Evolutionary conservation across 2,329 filamentous ascomycete genomes (phyloP).

Genomic region (Huntiella abstrusa): DNA sequence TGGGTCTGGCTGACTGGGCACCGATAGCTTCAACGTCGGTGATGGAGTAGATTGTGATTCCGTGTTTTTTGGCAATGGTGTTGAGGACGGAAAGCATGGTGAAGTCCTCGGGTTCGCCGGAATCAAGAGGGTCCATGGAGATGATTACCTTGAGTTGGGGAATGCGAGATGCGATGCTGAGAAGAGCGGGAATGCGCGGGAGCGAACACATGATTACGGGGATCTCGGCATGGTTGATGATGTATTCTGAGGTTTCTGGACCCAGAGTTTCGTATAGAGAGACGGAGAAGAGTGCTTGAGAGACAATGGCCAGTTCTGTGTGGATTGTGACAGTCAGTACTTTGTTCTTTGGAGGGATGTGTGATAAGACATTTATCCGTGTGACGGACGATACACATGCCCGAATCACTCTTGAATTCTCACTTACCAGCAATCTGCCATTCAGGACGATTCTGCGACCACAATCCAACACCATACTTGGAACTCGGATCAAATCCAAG

Average conservation of each 20-base stretch:
- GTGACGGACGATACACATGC: not conserved
- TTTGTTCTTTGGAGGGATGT: too few species aligned
- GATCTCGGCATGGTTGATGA: constrained; percentile 76
- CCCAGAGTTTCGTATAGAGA: constrained; percentile 94
- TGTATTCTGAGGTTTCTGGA: constrained; percentile 79
- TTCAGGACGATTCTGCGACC: constrained; percentile 71
- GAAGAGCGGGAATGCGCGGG: constrained; percentile 59
- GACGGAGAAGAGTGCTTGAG: constrained; percentile 73
- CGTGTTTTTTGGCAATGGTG: constrained; percentile 52
- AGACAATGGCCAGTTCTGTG: constrained; percentile 65
- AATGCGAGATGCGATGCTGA: constrained; percentile 60
- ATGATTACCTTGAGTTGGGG: constrained; percentile 76
- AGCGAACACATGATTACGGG: constrained; percentile 60
- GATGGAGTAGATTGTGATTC: constrained; percentile 63
- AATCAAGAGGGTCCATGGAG: constrained; percentile 64
- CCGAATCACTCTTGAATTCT: not conserved
- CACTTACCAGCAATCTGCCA: constrained; percentile 60
- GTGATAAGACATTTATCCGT: not conserved
- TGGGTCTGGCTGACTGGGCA: constrained; percentile 45
- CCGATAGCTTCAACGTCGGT: constrained; percentile 68
- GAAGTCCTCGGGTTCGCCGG: constrained; percentile 55
- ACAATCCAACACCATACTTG: constrained; percentile 61
- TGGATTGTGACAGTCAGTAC: too few species aligned
- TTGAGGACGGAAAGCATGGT: constrained; percentile 68
- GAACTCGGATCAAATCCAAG: constrained; percentile 40